These are phyloP conservation scores for Salinomyces thailandicus DNA, from an alignment of 2,329 filamentous ascomycete genomes.

Conservation along the genomic window DNA sequence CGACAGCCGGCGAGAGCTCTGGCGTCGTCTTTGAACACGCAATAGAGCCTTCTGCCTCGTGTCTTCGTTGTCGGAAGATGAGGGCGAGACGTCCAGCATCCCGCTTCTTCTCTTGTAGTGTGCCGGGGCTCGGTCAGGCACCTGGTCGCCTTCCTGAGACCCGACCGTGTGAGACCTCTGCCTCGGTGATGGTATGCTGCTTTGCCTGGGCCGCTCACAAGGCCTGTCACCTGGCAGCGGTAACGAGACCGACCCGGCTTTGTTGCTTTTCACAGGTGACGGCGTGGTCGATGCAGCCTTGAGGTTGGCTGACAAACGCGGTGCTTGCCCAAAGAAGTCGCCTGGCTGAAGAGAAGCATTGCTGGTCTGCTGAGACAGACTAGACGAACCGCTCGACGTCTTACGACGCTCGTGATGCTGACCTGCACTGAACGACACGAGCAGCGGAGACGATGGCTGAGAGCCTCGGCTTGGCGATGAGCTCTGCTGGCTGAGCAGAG, in stretches of 20 bases:
- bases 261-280: slow-evolving; percentile 42
- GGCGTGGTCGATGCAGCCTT: slow-evolving; percentile 43
- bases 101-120: slow-evolving; percentile 90
- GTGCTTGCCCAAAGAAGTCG: slow-evolving; percentile 57
- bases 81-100: slow-evolving; percentile 91
- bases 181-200: slow-evolving; percentile 42
- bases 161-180: slow-evolving; percentile 86
- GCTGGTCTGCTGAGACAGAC: slow-evolving; percentile 66
- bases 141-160: slow-evolving; percentile 68
- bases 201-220: slow-evolving; percentile 9
- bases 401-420: slow-evolving; percentile 77
- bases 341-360: slow-evolving; percentile 57
- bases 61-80: slow-evolving; percentile 94
- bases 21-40: slow-evolving; percentile 84
- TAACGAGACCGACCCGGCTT: slow-evolving; percentile 38
- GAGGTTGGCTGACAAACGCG: slow-evolving; percentile 45
- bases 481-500: slow-evolving; percentile 64
- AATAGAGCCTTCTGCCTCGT: slow-evolving; percentile 82
- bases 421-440: slow-evolving; percentile 90
- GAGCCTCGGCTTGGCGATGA: slow-evolving; percentile 83
- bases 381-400: slow-evolving; percentile 80
- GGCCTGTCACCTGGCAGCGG: slow-evolving; percentile 16
- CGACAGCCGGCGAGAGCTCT: slow-evolving; percentile 87
- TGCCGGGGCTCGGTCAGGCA: slow-evolving; percentile 51
- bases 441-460: slow-evolving; percentile 73